A percentile compares a stretch with the other conserved stretches of the same genome.
Evolutionary conservation across 75 land plant genomes (phyloP).

Genomic region (Sequoia sempervirens): DNA sequence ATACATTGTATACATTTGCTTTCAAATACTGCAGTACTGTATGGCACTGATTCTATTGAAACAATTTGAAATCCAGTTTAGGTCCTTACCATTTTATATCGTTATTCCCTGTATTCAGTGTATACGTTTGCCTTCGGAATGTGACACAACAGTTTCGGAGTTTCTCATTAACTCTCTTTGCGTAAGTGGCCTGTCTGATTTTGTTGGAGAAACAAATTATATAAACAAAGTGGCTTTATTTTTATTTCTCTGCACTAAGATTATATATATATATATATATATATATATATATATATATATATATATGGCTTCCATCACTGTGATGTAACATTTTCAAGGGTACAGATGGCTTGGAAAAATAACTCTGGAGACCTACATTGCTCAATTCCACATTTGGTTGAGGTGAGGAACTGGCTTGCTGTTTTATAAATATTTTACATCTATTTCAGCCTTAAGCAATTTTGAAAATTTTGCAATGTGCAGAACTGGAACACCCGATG

Average conservation of each 20-base stretch:
- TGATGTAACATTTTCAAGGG: constrained; percentile 6
- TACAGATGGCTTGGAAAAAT: constrained; percentile 96
- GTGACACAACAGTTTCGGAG: constrained; percentile 66
- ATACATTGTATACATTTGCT: constrained; percentile 36
- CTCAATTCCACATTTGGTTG: constrained; percentile 93
- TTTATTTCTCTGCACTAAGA: neutral
- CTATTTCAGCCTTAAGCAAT: neutral
- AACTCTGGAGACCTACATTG: constrained; percentile 90
- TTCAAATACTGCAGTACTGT: neutral
- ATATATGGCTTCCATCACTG: neutral
- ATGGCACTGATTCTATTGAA: neutral
- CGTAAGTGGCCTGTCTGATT: constrained; percentile 55
- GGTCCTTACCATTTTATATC: neutral
- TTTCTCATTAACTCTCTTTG: constrained; percentile 76
- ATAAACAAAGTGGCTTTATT: constrained; percentile 4
- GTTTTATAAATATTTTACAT: neutral
- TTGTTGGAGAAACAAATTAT: neutral
- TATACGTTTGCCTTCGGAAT: constrained; percentile 81
- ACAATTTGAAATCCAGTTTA: neutral
- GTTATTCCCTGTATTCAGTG: constrained; percentile 41
- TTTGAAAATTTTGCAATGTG: constrained; percentile 12
- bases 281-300: neutral
- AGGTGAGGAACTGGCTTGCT: constrained; percentile 40
- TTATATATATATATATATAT: neutral
- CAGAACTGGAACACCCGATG: constrained; percentile 85